Conservation (phyloP, 352 stramenopile species). For the Pythium scleroteichum region DNA sequence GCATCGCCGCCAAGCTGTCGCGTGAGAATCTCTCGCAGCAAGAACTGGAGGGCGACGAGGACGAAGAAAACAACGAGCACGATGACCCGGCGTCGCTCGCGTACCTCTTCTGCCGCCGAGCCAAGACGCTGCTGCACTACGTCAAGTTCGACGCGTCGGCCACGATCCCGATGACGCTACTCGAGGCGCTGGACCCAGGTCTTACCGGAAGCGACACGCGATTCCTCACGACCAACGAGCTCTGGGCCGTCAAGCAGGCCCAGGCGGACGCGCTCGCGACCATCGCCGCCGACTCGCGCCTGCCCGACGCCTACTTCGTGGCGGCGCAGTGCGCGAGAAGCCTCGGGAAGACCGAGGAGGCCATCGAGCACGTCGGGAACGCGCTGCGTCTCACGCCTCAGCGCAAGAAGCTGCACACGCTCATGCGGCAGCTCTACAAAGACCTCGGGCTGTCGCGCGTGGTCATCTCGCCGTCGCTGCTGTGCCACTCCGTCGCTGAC, state of each 20-base stretch:
- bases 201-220: neutral
- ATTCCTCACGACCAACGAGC: neutral
- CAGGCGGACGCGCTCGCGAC: conserved; percentile 38
- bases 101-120: conserved; percentile 13
- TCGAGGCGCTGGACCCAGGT: conserved; percentile 10
- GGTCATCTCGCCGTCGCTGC: conserved; percentile 9
- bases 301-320: conserved; percentile 30
- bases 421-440: conserved; percentile 37
- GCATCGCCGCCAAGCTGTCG: neutral
- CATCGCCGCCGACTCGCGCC: conserved; percentile 16
- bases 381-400: conserved; percentile 27
- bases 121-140: conserved; percentile 9
- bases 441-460: conserved; percentile 25
- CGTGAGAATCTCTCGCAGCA: conserved; percentile 3
- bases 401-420: conserved; percentile 28
- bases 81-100: conserved; percentile 4
- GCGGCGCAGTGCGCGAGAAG: conserved; percentile 43
- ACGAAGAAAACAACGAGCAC: conserved; percentile 4
- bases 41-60: conserved; percentile 10
- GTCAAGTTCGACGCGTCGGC: conserved; percentile 14
- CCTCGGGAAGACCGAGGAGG: conserved; percentile 36
- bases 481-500: conserved; percentile 17
- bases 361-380: conserved; percentile 28
- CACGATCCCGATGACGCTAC: conserved; percentile 4
- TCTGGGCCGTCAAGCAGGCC: conserved; percentile 44